Conservation (phyloP, 352 stramenopile species). For the Plasmopara viticola region DNA sequence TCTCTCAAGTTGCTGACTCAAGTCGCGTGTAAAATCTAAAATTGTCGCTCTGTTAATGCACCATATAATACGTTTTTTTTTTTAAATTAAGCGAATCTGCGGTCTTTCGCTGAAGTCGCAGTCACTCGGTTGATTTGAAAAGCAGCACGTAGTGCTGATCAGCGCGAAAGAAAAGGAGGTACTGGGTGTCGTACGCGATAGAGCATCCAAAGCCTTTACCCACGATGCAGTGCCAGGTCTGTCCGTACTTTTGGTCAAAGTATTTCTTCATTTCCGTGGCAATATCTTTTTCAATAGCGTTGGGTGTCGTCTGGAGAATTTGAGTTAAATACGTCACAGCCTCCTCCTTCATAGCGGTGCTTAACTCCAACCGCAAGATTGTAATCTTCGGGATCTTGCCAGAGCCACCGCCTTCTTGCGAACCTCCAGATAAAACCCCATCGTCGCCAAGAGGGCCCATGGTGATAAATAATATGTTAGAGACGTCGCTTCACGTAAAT, state of each 20-base stretch:
- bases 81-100: no score
- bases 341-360: constrained; percentile 7
- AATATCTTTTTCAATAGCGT: constrained; percentile 91
- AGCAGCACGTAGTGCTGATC: constrained; percentile 80
- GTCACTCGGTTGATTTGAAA: constrained; percentile 78
- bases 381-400: no score
- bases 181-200: constrained; percentile 87
- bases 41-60: background rate
- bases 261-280: constrained; percentile 99
- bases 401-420: no score
- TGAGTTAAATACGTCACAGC: constrained; percentile 43
- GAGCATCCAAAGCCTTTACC: constrained; percentile 76
- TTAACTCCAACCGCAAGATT: no score
- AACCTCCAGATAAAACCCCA: no score
- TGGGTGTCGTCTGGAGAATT: constrained; percentile 31
- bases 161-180: constrained; percentile 81
- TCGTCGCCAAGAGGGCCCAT: no score
- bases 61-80: background rate
- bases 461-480: no score
- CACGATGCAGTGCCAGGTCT: no score
- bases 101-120: background rate
- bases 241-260: constrained; percentile 91
- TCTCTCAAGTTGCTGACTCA: constrained; percentile 58
- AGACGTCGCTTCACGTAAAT: no score
- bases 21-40: background rate